These are phyloP conservation scores for Komagataella pastoris DNA, from an alignment of 805 yeast genomes.

Conservation along the genomic window DNA sequence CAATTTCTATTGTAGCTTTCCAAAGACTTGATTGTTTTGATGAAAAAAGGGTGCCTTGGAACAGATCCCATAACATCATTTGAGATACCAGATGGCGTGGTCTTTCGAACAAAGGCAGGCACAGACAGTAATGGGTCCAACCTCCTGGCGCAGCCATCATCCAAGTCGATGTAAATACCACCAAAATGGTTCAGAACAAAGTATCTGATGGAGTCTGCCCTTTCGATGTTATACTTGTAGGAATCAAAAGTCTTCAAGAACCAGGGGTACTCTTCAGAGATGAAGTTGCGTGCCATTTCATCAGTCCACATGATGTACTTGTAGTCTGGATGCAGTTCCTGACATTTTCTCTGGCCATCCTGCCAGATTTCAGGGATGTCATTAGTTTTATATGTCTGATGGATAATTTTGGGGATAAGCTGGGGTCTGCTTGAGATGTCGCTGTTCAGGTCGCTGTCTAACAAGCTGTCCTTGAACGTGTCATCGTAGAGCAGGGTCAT, in stretches of 20 bases:
- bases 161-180: slow-evolving; percentile 83
- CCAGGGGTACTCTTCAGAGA: slow-evolving; percentile 75
- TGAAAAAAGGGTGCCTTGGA: slow-evolving; percentile 78
- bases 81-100: slow-evolving; percentile 82
- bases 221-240: slow-evolving; percentile 69
- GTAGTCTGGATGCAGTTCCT: slow-evolving; percentile 75
- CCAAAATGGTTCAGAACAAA: slow-evolving; percentile 76
- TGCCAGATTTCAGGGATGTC: slow-evolving; percentile 75
- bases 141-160: slow-evolving; percentile 72
- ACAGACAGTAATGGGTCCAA: slow-evolving; percentile 71
- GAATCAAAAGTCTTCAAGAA: slow-evolving; percentile 65
- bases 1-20: slow-evolving; percentile 57
- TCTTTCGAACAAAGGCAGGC: slow-evolving; percentile 80
- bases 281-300: slow-evolving; percentile 65
- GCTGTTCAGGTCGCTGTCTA: slow-evolving; percentile 50
- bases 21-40: slow-evolving; percentile 52
- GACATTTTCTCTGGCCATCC: slow-evolving; percentile 63
- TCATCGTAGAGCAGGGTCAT: slow-evolving; percentile 66
- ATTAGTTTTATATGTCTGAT: slow-evolving; percentile 78
- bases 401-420: slow-evolving; percentile 80
- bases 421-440: slow-evolving; percentile 26
- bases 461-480: slow-evolving; percentile 47
- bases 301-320: slow-evolving; percentile 89
- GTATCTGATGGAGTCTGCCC: slow-evolving; percentile 87
- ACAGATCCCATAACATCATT: slow-evolving; percentile 89